Evolutionary conservation across 352 stramenopile species (phyloP).

Genomic region (Pythium myriotylum): DNA sequence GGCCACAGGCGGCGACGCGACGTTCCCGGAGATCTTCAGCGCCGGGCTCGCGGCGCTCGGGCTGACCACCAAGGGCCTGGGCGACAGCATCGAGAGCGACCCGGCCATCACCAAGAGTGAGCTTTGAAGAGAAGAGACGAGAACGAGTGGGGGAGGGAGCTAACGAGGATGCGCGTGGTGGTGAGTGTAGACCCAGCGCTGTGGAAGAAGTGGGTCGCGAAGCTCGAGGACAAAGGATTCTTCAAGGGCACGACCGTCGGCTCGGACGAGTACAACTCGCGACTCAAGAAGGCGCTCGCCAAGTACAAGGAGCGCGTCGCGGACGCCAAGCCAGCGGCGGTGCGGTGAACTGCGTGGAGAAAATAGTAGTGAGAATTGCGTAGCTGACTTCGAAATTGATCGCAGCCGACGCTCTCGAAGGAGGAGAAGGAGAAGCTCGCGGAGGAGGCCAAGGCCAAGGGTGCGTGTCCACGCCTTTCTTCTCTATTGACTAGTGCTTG

Average conservation of each 20-base stretch:
- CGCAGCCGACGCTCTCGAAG: slow-evolving; percentile 54
- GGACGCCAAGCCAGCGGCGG: slow-evolving; percentile 54
- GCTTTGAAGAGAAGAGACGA: neutral
- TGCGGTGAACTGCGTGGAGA: slow-evolving; percentile 15
- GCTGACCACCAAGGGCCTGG: slow-evolving; percentile 44
- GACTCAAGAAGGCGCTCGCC: slow-evolving; percentile 71
- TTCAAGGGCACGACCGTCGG: slow-evolving; percentile 65
- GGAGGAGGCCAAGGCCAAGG: slow-evolving; percentile 67
- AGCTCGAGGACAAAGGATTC: slow-evolving; percentile 86
- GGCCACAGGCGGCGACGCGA: slow-evolving; percentile 36
- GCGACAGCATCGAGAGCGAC: slow-evolving; percentile 40
- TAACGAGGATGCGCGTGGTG: neutral
- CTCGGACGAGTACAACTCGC: slow-evolving; percentile 60
- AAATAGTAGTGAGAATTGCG: neutral
- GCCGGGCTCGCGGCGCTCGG: slow-evolving; percentile 67
- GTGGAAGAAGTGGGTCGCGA: slow-evolving; percentile 88
- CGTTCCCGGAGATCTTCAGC: slow-evolving; percentile 73
- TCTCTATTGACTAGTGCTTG: neutral
- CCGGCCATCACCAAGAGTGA: slow-evolving; percentile 77
- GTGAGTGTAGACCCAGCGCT: slow-evolving; percentile 69
- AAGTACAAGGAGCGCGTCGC: slow-evolving; percentile 90
- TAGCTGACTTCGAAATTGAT: neutral
- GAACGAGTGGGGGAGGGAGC: neutral
- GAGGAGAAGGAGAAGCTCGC: slow-evolving; percentile 77
- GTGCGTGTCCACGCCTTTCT: slow-evolving; percentile 16